A percentile compares a stretch with the other conserved stretches of the same genome.
Conservation (phyloP, 805 yeast genomes). For the Yarrowia osloensis region DNA sequence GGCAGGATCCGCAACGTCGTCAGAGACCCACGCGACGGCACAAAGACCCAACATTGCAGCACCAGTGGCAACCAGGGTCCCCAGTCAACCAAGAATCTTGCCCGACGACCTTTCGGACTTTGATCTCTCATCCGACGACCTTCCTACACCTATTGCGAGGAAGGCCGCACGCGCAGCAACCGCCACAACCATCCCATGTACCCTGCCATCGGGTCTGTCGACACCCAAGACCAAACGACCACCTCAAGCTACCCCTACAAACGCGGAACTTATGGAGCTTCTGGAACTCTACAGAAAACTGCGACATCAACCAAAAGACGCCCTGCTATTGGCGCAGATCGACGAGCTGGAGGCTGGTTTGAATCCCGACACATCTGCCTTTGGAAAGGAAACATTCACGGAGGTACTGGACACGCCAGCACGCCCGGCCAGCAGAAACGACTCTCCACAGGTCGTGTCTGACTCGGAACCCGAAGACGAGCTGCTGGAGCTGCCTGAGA, state of each 20-base stretch:
- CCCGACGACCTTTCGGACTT: constrained; percentile 4
- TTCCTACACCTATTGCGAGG: neutral
- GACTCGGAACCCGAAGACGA: constrained; percentile 8
- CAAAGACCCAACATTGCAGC: constrained; percentile 3
- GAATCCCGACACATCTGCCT: neutral
- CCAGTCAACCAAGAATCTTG: neutral
- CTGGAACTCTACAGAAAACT: constrained; percentile 10
- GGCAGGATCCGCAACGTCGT: neutral
- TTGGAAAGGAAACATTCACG: neutral
- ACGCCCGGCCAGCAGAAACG: neutral
- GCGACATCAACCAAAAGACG: neutral
- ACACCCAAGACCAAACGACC: neutral
- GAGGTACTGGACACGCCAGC: constrained; percentile 10
- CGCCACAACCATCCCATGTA: neutral
- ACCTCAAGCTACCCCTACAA: neutral
- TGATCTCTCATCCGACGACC: constrained; percentile 10
- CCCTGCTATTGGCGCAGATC: neutral
- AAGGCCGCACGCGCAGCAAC: neutral
- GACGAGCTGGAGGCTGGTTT: constrained; percentile 25
- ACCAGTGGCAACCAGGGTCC: neutral
- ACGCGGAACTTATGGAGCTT: neutral
- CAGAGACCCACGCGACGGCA: neutral
- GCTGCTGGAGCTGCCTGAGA: neutral
- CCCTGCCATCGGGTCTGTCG: neutral
- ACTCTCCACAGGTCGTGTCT: neutral